Evolutionary conservation across 805 yeast genomes (phyloP), one percentile per base, ranked within the genome.

Genomic region (Wickerhamomyces bovis): DNA sequence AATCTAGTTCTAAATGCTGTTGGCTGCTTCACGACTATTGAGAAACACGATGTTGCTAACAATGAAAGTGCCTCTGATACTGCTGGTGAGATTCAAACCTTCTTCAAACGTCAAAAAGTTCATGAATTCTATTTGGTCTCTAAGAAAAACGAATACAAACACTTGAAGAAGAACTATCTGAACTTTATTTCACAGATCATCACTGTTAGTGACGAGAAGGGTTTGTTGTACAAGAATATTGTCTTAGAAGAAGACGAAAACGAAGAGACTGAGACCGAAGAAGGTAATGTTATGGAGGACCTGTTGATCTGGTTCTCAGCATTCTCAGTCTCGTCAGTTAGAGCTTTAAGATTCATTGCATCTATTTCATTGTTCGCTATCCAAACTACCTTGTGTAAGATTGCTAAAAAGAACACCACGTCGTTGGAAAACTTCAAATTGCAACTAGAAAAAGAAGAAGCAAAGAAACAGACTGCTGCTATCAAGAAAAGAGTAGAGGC

Each of bases 261-360:
- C 11, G 65, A 61, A 10, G 70, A 65, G 15, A 60, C 57, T 9
- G 65, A 75, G 1, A 68, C 69, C 1, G 55, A 60, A 48, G 55
- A 54, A 6, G 44, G 52, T 39, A 53, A 55, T 43, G 62, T 86
- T 26, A 66, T 80, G 65, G 80, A 71, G 39, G 78, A 78, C 46
- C 45, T 87, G 2, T 59, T 85, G 25, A 77, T 85, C 5, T 89
- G 97, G 97, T 64, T 89, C 15, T 73, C 84, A 1, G 76, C 89
- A 0, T 67, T 90, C 44, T 78, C 92, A 2, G 79, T 87, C 0
- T 78, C 89, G 18, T 74, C 78, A 33, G 67, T 85, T 10, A 72
- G 96, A 51, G 77, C 94, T 1, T 71, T 90, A 47, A 73, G 97
- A 60, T 80, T 73, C 54, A 76, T 80, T 2, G 68, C 96, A 0